Conservation (phyloP, 768 basidiomycete species). For the Hygrocybe coccinea region DNA sequence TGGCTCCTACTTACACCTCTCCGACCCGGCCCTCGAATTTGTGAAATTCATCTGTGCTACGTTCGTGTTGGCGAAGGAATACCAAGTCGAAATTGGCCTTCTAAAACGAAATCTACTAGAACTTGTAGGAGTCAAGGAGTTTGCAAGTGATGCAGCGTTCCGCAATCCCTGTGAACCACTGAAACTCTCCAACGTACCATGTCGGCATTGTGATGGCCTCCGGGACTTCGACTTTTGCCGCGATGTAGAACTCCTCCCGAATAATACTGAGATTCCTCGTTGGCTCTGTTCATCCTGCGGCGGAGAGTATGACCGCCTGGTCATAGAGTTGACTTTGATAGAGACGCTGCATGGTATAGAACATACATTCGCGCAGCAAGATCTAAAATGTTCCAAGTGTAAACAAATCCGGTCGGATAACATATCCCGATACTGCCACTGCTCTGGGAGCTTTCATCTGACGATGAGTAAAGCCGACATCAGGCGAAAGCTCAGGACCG, state of each 20-base stretch:
- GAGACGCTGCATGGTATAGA: constrained; percentile 68
- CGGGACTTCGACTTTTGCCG: constrained; percentile 95
- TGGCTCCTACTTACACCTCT: constrained; percentile 74
- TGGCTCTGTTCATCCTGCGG: constrained; percentile 73
- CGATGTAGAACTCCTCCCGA: constrained; percentile 76
- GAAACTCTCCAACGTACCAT: constrained; percentile 81
- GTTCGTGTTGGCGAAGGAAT: constrained; percentile 74
- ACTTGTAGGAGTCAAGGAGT: constrained; percentile 80
- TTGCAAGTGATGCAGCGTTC: constrained; percentile 79
- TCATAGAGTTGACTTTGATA: constrained; percentile 84
- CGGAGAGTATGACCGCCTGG: constrained; percentile 81
- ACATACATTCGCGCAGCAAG: constrained; percentile 79
- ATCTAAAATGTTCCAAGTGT: constrained; percentile 84
- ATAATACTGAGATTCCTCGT: constrained; percentile 44
- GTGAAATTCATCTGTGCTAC: constrained; percentile 83
- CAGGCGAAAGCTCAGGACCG: constrained; percentile 67
- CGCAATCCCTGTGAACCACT: constrained; percentile 89
- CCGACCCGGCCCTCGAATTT: constrained; percentile 82
- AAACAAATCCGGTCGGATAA: constrained; percentile 88
- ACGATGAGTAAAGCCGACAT: constrained; percentile 70
- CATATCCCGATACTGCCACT: constrained; percentile 76
- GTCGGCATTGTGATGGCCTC: constrained; percentile 76
- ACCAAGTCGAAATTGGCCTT: constrained; percentile 80
- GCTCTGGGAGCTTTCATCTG: constrained; percentile 79
- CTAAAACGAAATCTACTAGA: constrained; percentile 88